phyloP scores from a whole-genome alignment of 208 protist species.

The Angomonas ambiguus region DNA sequence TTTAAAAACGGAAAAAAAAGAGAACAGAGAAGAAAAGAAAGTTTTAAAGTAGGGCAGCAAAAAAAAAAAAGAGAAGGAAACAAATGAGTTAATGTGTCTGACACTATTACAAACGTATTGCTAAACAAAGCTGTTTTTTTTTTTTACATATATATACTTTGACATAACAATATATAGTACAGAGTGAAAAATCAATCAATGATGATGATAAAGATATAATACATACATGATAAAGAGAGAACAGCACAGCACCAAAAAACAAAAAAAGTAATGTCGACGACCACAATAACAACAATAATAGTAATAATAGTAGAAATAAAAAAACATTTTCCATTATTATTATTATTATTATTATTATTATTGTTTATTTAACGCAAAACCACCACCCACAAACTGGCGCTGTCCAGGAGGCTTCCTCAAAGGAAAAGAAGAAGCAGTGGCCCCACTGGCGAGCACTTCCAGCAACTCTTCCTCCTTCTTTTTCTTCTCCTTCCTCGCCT shows the following conservation, averaged over 20 bases:
- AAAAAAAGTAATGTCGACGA: slow-evolving; percentile 17
- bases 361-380: slow-evolving; percentile 52
- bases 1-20: slow-evolving; percentile 12
- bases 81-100: too few relatives aligned
- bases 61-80: slow-evolving; percentile 1
- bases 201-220: not conserved
- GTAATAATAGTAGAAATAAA: not conserved
- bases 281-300: slow-evolving; percentile 3
- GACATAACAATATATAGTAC: not conserved
- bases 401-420: slow-evolving; percentile 57
- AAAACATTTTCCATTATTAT: not conserved
- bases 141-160: not conserved
- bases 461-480: slow-evolving; percentile 26
- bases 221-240: not conserved
- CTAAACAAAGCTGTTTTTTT: too few relatives aligned
- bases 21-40: not conserved
- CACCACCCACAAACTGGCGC: slow-evolving; percentile 70
- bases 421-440: slow-evolving; percentile 51
- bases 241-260: slow-evolving; percentile 12
- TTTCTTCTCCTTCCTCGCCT: slow-evolving; percentile 6
- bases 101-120: too few relatives aligned
- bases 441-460: slow-evolving; percentile 46
- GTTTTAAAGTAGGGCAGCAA: not conserved
- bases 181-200: not conserved
- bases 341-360: not conserved